These are phyloP conservation scores for Ramaria rubella DNA, from an alignment of 768 basidiomycete genomes.

Conservation along the genomic window DNA sequence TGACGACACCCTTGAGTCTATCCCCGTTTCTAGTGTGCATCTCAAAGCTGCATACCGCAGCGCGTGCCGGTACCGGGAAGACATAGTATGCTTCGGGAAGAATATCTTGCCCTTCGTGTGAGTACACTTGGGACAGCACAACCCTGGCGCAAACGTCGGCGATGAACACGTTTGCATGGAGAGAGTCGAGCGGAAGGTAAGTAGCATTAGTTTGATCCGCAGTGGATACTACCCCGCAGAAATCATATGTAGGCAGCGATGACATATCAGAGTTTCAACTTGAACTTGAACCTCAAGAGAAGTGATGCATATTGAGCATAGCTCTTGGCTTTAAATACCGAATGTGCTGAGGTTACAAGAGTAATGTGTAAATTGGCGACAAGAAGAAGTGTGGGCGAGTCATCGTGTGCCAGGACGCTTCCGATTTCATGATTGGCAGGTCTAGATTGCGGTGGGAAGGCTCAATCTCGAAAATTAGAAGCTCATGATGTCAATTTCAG, in stretches of 20 bases:
- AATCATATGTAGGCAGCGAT: neutral
- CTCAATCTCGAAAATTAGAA: too few relatives aligned
- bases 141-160: neutral
- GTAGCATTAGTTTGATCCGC: neutral
- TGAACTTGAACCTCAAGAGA: neutral
- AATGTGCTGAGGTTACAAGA: too few relatives aligned
- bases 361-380: too few relatives aligned
- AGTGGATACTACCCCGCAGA: neutral
- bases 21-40: conserved; percentile 40
- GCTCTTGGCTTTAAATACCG: too few relatives aligned
- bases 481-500: too few relatives aligned
- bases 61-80: conserved; percentile 52
- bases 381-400: too few relatives aligned
- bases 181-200: neutral
- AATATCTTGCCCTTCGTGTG: neutral
- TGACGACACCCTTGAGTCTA: conserved; percentile 37
- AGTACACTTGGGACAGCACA: neutral
- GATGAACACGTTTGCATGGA: neutral
- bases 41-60: conserved; percentile 49
- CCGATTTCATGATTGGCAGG: too few relatives aligned
- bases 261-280: neutral
- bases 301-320: neutral
- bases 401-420: too few relatives aligned
- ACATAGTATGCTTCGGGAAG: conserved; percentile 34
- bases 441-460: too few relatives aligned